phyloP scores from a whole-genome alignment of 108 stramenopile genomes.

The Hondaea fermentalgiana region DNA sequence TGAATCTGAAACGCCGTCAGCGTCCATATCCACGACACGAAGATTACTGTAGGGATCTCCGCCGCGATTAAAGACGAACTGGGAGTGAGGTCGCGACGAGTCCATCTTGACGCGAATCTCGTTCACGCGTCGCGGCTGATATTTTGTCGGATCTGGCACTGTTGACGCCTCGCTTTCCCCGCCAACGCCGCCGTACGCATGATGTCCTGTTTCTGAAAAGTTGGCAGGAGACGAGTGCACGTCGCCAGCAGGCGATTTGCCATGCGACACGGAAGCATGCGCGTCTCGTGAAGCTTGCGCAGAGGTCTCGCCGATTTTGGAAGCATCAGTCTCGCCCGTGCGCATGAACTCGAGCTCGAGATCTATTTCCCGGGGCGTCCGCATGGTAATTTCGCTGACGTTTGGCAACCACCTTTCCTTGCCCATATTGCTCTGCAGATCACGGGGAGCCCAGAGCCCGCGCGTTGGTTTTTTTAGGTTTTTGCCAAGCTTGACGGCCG shows the following conservation, averaged over 20 bases:
- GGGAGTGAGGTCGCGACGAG: neutral
- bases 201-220: too few species aligned
- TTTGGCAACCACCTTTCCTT: neutral
- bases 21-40: neutral
- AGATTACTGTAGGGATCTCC: neutral
- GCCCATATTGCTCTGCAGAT: neutral
- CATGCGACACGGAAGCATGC: neutral
- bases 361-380: neutral
- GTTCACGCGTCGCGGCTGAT: neutral
- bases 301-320: neutral
- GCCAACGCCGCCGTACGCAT: too few species aligned
- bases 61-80: neutral
- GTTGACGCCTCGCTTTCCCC: too few species aligned
- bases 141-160: neutral
- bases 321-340: neutral
- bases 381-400: neutral
- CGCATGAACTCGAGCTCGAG: neutral
- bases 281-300: neutral
- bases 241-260: neutral
- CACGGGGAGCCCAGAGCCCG: neutral
- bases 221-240: neutral
- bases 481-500: neutral
- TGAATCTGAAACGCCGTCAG: neutral
- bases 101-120: conserved; percentile 17
- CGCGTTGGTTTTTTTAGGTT: neutral